These are phyloP conservation scores for Blastobotrys capitulatus DNA, from an alignment of 1,139 yeast species.

Conservation along the genomic window DNA sequence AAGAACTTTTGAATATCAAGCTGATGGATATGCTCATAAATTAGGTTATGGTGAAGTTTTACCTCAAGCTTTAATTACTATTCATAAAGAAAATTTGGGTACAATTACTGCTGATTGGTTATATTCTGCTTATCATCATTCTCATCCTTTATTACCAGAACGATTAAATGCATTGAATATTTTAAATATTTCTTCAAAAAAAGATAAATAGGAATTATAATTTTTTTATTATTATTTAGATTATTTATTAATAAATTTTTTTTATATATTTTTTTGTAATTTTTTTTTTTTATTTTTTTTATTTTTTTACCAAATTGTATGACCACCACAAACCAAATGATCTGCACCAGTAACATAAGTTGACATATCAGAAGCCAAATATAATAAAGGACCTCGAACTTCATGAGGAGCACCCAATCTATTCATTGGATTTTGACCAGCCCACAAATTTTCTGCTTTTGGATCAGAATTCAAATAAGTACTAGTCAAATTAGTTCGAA, in stretches of 20 bases:
- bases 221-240: background rate
- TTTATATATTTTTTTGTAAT: background rate
- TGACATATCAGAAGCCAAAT: slow-evolving; percentile 65
- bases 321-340: slow-evolving; percentile 77
- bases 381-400: slow-evolving; percentile 70
- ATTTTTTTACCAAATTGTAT: slow-evolving; percentile 45
- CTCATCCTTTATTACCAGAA: slow-evolving; percentile 89
- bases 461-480: slow-evolving; percentile 26
- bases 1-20: slow-evolving; percentile 88
- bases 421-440: slow-evolving; percentile 29
- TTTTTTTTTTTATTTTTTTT: background rate
- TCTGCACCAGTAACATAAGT: slow-evolving; percentile 78
- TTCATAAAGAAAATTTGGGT: slow-evolving; percentile 75
- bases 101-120: slow-evolving; percentile 85
- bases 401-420: slow-evolving; percentile 39
- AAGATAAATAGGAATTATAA: background rate
- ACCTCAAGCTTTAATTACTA: slow-evolving; percentile 63
- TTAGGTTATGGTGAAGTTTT: slow-evolving; percentile 68
- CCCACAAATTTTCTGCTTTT: slow-evolving; percentile 29
- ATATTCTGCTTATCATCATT: slow-evolving; percentile 80
- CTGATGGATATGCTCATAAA: slow-evolving; percentile 76
- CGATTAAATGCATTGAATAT: slow-evolving; percentile 61
- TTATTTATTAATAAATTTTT: background rate
- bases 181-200: background rate
- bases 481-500: slow-evolving; percentile 49